Evolutionary conservation across 257 asterid genomes (phyloP).

Genomic region (Petrea volubilis): DNA sequence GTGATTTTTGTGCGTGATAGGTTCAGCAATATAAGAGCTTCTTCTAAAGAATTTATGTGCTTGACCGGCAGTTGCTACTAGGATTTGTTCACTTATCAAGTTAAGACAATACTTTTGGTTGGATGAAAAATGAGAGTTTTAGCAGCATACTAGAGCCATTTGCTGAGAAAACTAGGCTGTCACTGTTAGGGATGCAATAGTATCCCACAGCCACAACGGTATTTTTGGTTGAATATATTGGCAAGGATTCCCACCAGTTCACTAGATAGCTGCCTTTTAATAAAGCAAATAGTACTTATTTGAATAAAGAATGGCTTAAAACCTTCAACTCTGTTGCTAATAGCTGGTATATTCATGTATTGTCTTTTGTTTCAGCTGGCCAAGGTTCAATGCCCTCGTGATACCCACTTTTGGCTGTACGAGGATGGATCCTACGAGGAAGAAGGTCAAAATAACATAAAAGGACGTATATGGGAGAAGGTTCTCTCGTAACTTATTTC

Average conservation of each 20-base stretch:
- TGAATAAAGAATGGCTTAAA: not conserved
- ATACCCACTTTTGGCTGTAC: slow-evolving; percentile 81
- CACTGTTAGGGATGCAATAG: not conserved
- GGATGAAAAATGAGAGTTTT: not conserved
- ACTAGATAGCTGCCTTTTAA: not conserved
- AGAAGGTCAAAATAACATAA: slow-evolving; percentile 84
- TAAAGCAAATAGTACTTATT: not conserved
- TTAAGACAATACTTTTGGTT: not conserved
- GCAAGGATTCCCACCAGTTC: not conserved
- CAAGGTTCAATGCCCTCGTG: slow-evolving; percentile 63
- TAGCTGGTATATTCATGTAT: not conserved
- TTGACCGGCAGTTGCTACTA: not conserved
- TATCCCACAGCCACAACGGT: too few relatives aligned
- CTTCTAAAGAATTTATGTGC: not conserved
- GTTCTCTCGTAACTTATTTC: slow-evolving; percentile 42
- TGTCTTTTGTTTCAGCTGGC: slow-evolving; percentile 56
- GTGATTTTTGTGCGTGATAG: not conserved
- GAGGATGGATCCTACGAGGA: slow-evolving; percentile 88
- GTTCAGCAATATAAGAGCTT: not conserved
- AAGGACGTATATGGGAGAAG: slow-evolving; percentile 83
- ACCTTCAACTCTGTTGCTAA: not conserved
- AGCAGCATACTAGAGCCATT: not conserved
- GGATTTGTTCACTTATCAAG: not conserved
- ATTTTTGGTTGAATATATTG: not conserved
- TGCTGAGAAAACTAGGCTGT: not conserved